Evolutionary conservation across 352 stramenopile genomes (phyloP).

Genomic region (Phytophthora citrophthora): DNA sequence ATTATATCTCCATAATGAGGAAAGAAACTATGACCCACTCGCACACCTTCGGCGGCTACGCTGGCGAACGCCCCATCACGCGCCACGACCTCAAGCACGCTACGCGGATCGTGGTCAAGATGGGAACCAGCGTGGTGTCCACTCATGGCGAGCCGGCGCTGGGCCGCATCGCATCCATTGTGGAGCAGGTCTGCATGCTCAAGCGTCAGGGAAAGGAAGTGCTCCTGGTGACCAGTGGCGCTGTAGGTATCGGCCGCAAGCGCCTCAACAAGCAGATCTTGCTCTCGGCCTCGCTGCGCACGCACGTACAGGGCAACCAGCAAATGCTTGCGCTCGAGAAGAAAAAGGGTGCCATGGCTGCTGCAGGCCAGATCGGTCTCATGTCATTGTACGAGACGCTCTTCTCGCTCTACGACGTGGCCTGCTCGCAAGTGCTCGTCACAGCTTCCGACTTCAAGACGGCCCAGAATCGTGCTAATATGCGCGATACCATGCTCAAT

Average conservation of each 20-base stretch:
- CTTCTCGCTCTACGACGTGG: constrained; percentile 95
- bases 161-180: constrained; percentile 90
- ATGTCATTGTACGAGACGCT: constrained; percentile 98
- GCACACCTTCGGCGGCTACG: constrained; percentile 44
- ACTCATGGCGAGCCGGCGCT: constrained; percentile 93
- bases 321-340: constrained; percentile 91
- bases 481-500: constrained; percentile 90
- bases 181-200: constrained; percentile 94
- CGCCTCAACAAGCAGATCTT: constrained; percentile 95
- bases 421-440: constrained; percentile 93
- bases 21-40: constrained; percentile 65
- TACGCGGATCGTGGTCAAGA: constrained; percentile 95
- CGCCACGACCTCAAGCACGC: constrained; percentile 79
- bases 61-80: constrained; percentile 56
- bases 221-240: constrained; percentile 89
- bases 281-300: constrained; percentile 85
- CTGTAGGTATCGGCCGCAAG: constrained; percentile 94
- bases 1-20: constrained; percentile 32
- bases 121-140: constrained; percentile 95
- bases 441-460: constrained; percentile 87
- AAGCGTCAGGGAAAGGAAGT: constrained; percentile 92
- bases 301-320: constrained; percentile 89
- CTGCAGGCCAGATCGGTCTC: constrained; percentile 96
- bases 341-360: constrained; percentile 88
- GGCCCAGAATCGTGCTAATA: constrained; percentile 82